These are phyloP conservation scores for Puccinia novopanici DNA, from an alignment of 1,284 basidiomycete species.

Conservation along the genomic window DNA sequence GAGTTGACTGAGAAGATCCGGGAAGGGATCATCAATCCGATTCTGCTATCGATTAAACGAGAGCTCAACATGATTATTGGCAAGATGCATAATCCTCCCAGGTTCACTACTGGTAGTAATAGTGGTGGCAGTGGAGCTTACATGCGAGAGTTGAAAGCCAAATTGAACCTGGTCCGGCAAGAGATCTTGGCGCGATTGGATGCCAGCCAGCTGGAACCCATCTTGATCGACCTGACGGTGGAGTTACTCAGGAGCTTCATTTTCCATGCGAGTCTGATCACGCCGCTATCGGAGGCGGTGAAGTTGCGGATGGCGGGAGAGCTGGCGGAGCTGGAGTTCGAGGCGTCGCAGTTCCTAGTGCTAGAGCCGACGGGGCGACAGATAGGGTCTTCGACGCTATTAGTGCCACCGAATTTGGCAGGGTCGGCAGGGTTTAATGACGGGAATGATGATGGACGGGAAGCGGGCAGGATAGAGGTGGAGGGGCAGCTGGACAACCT, in stretches of 20 bases:
- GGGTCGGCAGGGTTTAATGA: conserved; percentile 57
- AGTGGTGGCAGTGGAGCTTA: conserved; percentile 74
- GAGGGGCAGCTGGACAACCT: conserved; percentile 72
- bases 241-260: conserved; percentile 65
- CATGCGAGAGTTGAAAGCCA: conserved; percentile 85
- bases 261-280: conserved; percentile 81
- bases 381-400: conserved; percentile 3
- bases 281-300: conserved; percentile 80
- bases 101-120: conserved; percentile 72
- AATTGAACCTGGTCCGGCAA: conserved; percentile 73
- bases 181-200: conserved; percentile 73
- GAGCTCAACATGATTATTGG: conserved; percentile 76
- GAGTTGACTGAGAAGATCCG: conserved; percentile 68
- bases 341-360: conserved; percentile 59
- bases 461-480: conserved; percentile 64
- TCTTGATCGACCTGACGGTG: conserved; percentile 48
- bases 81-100: conserved; percentile 67
- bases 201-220: conserved; percentile 65
- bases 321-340: conserved; percentile 93
- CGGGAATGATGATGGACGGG: conserved; percentile 70
- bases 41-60: conserved; percentile 73
- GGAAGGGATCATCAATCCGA: conserved; percentile 69
- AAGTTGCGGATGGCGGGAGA: conserved; percentile 89
- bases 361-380: conserved; percentile 52
- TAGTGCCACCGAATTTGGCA: background rate